Conservation (phyloP, 108 stramenopile species). For the Skeletonema tropicum region DNA sequence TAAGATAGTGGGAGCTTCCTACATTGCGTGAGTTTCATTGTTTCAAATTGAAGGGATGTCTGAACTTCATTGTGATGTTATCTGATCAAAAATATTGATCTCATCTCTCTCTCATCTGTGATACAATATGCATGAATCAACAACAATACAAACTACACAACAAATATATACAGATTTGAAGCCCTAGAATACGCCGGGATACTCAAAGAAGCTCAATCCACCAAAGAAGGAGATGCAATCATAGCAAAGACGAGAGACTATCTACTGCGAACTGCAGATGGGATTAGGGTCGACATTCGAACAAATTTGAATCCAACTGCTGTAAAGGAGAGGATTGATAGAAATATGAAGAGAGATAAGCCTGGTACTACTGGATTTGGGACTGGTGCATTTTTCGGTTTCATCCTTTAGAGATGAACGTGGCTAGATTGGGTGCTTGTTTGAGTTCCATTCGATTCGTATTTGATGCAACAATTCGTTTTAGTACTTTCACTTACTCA, state of each 20-base stretch:
- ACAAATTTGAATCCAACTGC: slow-evolving; percentile 15
- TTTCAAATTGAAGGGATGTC: not conserved
- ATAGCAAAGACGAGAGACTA: slow-evolving; percentile 32
- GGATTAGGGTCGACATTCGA: slow-evolving; percentile 32
- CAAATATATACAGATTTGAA: slow-evolving; percentile 27
- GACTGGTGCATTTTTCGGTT: slow-evolving; percentile 40
- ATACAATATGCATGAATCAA: not conserved
- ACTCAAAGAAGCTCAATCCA: slow-evolving; percentile 32
- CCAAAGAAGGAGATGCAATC: slow-evolving; percentile 13
- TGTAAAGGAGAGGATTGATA: not conserved
- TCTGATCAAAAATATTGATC: not conserved
- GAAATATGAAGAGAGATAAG: slow-evolving; percentile 34
- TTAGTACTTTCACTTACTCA: not conserved
- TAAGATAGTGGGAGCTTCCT: slow-evolving; percentile 38
- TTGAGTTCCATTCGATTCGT: not conserved
- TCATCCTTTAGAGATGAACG: not conserved
- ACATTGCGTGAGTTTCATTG: slow-evolving; percentile 30
- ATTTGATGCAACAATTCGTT: not conserved
- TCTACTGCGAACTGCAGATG: slow-evolving; percentile 33
- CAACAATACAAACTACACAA: not conserved
- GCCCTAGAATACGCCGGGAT: slow-evolving; percentile 49
- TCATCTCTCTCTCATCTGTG: not conserved
- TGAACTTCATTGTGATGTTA: not conserved
- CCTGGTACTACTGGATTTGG: slow-evolving; percentile 34
- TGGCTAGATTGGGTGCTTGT: not conserved